Evolutionary conservation across 306 rosid genomes (phyloP).

Genomic region (Mimosa bimucronata): DNA sequence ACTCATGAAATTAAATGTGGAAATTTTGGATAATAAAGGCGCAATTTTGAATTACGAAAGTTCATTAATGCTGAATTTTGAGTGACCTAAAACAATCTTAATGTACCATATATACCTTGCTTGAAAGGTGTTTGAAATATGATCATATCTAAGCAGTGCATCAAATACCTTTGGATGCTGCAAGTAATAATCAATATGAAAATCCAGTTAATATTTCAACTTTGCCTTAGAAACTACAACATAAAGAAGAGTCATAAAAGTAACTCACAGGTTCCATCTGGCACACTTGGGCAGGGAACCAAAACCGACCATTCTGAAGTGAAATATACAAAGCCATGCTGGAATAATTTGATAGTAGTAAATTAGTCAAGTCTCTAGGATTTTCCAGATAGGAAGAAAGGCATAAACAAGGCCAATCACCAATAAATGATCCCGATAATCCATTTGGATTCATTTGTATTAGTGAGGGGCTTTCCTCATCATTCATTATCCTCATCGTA

Average conservation of each 20-base stretch:
- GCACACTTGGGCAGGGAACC: slow-evolving; percentile 73
- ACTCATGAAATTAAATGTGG: background rate
- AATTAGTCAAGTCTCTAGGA: slow-evolving; percentile 2
- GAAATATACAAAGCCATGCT: slow-evolving; percentile 59
- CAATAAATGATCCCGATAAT: slow-evolving; percentile 27
- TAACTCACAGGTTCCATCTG: background rate
- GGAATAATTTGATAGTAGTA: slow-evolving; percentile 39
- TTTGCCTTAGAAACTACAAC: background rate
- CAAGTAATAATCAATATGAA: slow-evolving; percentile 1
- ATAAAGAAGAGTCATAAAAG: background rate
- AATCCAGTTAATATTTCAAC: background rate
- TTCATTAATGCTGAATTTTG: background rate
- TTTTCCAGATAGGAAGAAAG: slow-evolving; percentile 38
- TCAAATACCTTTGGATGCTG: slow-evolving; percentile 51
- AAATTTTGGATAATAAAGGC: background rate
- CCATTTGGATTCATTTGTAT: slow-evolving; percentile 34
- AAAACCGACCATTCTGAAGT: slow-evolving; percentile 55
- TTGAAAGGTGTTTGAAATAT: slow-evolving; percentile 31
- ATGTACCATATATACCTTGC: background rate
- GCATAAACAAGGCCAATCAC: slow-evolving; percentile 34
- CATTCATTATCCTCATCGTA: slow-evolving; percentile 28
- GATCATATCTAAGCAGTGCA: slow-evolving; percentile 57
- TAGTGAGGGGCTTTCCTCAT: slow-evolving; percentile 18
- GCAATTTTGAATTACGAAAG: background rate
- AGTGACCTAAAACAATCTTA: background rate